These are phyloP conservation scores for Debaryomyces psychrophilus DNA, from an alignment of 1,139 yeast species.

Conservation along the genomic window DNA sequence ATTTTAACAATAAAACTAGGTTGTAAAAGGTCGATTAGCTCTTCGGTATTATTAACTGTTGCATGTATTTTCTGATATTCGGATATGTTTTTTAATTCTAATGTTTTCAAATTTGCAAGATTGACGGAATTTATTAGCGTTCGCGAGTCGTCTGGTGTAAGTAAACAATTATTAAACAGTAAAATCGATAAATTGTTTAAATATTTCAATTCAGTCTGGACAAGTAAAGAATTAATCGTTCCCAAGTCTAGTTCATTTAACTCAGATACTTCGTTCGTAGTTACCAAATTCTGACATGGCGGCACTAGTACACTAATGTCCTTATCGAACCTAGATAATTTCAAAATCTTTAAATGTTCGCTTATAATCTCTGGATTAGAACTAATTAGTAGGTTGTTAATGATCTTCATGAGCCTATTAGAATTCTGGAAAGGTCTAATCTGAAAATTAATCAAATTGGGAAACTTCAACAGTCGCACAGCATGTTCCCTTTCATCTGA, in stretches of 20 bases:
- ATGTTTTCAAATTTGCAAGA: constrained; percentile 22
- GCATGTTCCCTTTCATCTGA: constrained; percentile 14
- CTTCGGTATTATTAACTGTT: not conserved
- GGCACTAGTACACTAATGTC: constrained; percentile 23
- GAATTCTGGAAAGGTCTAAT: constrained; percentile 33
- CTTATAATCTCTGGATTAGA: constrained; percentile 15
- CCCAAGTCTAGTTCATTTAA: constrained; percentile 18
- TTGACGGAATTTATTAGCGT: constrained; percentile 25
- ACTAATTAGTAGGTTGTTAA: constrained; percentile 24
- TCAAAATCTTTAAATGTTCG: constrained; percentile 21
- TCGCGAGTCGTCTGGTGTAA: constrained; percentile 28
- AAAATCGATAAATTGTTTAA: constrained; percentile 26
- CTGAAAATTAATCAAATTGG: constrained; percentile 29
- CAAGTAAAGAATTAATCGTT: constrained; percentile 20
- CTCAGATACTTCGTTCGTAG: constrained; percentile 5
- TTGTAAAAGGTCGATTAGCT: constrained; percentile 14
- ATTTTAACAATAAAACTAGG: constrained; percentile 35
- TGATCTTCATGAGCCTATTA: constrained; percentile 21
- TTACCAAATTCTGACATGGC: constrained; percentile 18
- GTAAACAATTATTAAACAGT: constrained; percentile 30
- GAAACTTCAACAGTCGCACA: constrained; percentile 22
- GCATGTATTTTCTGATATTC: constrained; percentile 26
- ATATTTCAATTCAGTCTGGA: constrained; percentile 17
- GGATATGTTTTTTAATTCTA: constrained; percentile 33
- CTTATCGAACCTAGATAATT: constrained; percentile 24